Evolutionary conservation across 768 basidiomycete species (phyloP).

Genomic region (Daedaleopsis nitida): DNA sequence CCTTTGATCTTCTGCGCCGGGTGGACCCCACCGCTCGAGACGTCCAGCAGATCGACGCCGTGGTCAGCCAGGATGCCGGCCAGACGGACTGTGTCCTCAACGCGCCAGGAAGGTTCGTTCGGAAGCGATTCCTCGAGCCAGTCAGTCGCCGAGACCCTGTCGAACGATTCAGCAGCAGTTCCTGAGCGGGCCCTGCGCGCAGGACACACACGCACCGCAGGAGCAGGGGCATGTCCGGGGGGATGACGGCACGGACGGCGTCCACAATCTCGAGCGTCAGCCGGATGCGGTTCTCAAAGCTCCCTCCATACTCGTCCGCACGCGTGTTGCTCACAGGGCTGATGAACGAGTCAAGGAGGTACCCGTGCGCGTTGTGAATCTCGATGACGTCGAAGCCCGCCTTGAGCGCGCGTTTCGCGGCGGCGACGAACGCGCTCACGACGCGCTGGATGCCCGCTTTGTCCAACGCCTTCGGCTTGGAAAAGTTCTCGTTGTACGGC

Average conservation of each 20-base stretch:
- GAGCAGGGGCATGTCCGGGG: conserved; percentile 67
- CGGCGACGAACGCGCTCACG: conserved; percentile 55
- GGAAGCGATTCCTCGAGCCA: conserved; percentile 65
- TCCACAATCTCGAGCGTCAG: conserved; percentile 66
- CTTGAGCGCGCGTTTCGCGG: conserved; percentile 52
- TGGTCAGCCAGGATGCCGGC: conserved; percentile 58
- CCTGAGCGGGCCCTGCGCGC: conserved; percentile 9
- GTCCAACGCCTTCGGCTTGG: conserved; percentile 58
- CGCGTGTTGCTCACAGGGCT: conserved; percentile 42
- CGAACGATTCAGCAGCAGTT: neutral
- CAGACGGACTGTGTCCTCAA: conserved; percentile 67
- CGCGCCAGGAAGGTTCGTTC: conserved; percentile 64
- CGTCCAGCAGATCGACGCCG: conserved; percentile 77
- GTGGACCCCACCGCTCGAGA: conserved; percentile 65
- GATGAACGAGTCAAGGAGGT: conserved; percentile 36
- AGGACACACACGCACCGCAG: conserved; percentile 46
- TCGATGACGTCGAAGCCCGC: conserved; percentile 47
- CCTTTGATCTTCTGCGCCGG: conserved; percentile 45
- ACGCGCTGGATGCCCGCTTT: conserved; percentile 57
- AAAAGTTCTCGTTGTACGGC: conserved; percentile 42
- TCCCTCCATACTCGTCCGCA: conserved; percentile 50
- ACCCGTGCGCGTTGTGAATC: conserved; percentile 30
- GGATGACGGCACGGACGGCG: conserved; percentile 61
- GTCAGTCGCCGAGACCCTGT: conserved; percentile 70
- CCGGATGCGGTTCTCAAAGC: conserved; percentile 51